Evolutionary conservation across 768 basidiomycete genomes (phyloP).

Genomic region (Galerina marginata): DNA sequence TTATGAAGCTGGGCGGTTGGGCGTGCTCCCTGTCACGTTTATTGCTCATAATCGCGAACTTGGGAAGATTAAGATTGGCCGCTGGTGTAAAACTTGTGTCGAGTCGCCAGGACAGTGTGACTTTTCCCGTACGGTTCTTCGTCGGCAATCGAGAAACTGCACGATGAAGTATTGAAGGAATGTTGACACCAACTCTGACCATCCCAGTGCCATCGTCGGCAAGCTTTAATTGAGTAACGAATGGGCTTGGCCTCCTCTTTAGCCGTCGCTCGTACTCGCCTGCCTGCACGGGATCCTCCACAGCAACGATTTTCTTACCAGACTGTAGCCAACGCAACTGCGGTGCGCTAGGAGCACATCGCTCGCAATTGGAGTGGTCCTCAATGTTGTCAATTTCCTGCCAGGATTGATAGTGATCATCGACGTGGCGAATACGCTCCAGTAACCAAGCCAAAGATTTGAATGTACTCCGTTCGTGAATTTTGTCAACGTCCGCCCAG

Average conservation of each 20-base stretch:
- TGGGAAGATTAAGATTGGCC: conserved; percentile 60
- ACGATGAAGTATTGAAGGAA: conserved; percentile 86
- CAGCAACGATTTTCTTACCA: conserved; percentile 65
- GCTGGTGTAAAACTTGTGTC: conserved; percentile 77
- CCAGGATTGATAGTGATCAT: conserved; percentile 72
- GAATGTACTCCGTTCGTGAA: conserved; percentile 85
- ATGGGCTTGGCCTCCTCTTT: conserved; percentile 84
- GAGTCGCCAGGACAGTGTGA: conserved; percentile 77
- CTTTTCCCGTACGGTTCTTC: conserved; percentile 50
- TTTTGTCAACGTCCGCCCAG: conserved; percentile 86
- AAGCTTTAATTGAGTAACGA: conserved; percentile 82
- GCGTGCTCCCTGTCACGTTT: conserved; percentile 67
- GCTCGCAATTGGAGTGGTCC: conserved; percentile 63
- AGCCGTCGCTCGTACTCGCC: conserved; percentile 88
- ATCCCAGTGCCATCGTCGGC: conserved; percentile 66
- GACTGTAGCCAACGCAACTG: conserved; percentile 73
- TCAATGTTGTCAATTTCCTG: conserved; percentile 54
- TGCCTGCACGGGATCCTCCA: conserved; percentile 87
- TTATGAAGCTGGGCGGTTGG: conserved; percentile 83
- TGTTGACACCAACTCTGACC: conserved; percentile 87
- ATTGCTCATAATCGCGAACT: conserved; percentile 80
- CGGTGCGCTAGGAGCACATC: conserved; percentile 84
- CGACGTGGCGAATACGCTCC: conserved; percentile 80
- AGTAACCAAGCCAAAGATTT: conserved; percentile 85
- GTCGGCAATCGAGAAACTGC: conserved; percentile 81